A percentile compares a stretch with the other conserved stretches of the same genome.
These are phyloP conservation scores for Knoxia roxburghii DNA, from an alignment of 257 asterid species.

Conservation along the genomic window DNA sequence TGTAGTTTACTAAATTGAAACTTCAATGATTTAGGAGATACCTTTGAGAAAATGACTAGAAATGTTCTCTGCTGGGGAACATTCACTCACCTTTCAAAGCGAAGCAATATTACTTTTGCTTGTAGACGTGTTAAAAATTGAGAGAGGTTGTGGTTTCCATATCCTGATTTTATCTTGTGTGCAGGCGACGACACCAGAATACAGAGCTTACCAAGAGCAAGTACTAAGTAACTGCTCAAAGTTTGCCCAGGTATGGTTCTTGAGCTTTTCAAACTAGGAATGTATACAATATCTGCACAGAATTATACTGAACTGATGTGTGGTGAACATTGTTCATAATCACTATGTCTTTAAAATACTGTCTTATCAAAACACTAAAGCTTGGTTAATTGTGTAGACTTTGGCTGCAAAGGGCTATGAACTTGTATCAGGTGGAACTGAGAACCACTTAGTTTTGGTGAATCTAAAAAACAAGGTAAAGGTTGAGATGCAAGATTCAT, in stretches of 20 bases:
- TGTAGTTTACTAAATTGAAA: not conserved
- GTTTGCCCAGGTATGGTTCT: constrained; percentile 57
- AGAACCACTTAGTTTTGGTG: constrained; percentile 78
- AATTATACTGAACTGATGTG: not conserved
- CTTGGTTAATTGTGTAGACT: constrained; percentile 42
- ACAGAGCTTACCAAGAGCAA: constrained; percentile 89
- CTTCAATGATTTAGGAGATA: constrained; percentile 1
- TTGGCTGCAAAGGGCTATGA: constrained; percentile 54
- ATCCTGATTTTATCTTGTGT: constrained; percentile 4
- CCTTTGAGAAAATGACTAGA: not conserved
- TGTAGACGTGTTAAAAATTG: not conserved
- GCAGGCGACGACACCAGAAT: constrained; percentile 77
- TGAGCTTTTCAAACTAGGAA: not conserved
- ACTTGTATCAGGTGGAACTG: constrained; percentile 90
- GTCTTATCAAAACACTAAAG: constrained; percentile 15
- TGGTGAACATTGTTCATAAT: not conserved
- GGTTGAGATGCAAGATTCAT: not conserved
- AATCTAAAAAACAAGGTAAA: constrained; percentile 67
- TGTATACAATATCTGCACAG: not conserved
- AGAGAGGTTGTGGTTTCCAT: not conserved
- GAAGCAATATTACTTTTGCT: not conserved
- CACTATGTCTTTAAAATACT: not conserved
- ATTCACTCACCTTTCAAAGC: not conserved
- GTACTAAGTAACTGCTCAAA: constrained; percentile 70
- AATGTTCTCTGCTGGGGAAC: not conserved